phyloP scores from a whole-genome alignment of 495 filamentous ascomycete species.

The Tricharina praecox region DNA sequence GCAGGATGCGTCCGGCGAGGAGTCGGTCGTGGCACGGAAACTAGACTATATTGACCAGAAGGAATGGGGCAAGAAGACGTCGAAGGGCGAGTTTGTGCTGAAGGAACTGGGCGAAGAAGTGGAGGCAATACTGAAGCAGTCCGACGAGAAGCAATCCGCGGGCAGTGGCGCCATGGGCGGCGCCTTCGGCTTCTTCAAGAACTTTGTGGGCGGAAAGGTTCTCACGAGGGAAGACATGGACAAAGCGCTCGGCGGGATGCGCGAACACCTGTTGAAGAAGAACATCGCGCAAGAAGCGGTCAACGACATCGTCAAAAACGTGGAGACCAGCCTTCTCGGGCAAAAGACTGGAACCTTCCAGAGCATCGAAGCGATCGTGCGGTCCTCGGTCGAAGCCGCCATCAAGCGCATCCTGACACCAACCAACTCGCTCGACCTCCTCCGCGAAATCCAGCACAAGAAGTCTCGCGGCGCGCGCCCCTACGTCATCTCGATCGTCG shows the following conservation, averaged over 20 bases:
- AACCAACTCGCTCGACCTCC: conserved; percentile 80
- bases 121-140: conserved; percentile 66
- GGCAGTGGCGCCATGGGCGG: conserved; percentile 31
- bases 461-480: conserved; percentile 45
- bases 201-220: conserved; percentile 84
- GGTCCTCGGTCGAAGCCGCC: conserved; percentile 71
- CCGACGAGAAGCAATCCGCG: conserved; percentile 41
- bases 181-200: conserved; percentile 58
- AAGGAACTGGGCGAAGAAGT: conserved; percentile 88
- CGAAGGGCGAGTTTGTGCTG: conserved; percentile 81
- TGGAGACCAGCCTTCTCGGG: conserved; percentile 73
- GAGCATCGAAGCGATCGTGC: conserved; percentile 66
- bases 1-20: conserved; percentile 34
- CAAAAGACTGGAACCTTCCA: conserved; percentile 88
- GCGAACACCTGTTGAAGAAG: conserved; percentile 84
- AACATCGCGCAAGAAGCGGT: conserved; percentile 94
- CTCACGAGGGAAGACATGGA: conserved; percentile 73
- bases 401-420: conserved; percentile 89
- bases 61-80: conserved; percentile 66
- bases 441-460: conserved; percentile 74
- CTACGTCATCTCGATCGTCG: conserved; percentile 94
- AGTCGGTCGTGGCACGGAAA: conserved; percentile 13
- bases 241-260: conserved; percentile 87
- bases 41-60: conserved; percentile 60
- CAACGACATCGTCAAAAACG: conserved; percentile 74